Conservation (phyloP, 1,139 yeast genomes). For the Kluyveromyces marxianus region DNA sequence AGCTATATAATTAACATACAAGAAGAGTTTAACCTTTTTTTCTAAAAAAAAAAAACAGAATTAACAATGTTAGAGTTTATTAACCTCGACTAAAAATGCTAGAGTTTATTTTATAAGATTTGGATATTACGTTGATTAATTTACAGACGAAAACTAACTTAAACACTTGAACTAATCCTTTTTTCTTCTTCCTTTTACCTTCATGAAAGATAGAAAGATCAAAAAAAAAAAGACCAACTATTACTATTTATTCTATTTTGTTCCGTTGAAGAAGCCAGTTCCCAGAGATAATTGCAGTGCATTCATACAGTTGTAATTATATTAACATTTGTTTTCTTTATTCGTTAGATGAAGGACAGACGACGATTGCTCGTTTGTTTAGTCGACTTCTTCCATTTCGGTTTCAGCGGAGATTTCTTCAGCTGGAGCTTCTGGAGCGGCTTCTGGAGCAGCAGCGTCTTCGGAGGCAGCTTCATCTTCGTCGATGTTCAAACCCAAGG, state of each 20-base stretch:
- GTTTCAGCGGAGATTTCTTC: constrained; percentile 74
- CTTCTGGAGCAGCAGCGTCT: constrained; percentile 32
- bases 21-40: too few species aligned
- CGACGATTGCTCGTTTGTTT: constrained; percentile 23
- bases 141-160: background rate
- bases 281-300: background rate
- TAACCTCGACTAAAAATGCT: too few species aligned
- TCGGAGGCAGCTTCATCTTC: constrained; percentile 56
- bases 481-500: constrained; percentile 96
- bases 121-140: background rate
- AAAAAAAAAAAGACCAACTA: too few species aligned
- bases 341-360: background rate
- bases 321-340: background rate
- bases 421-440: constrained; percentile 46
- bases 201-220: too few species aligned
- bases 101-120: too few species aligned
- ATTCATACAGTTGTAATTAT: too few species aligned
- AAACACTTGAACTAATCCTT: too few species aligned
- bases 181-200: too few species aligned
- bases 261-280: background rate
- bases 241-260: background rate
- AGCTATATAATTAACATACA: too few species aligned
- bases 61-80: too few species aligned
- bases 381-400: constrained; percentile 99
- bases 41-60: too few species aligned